Base-by-base conservation (phyloP, 495 filamentous ascomycete species). In the Pyronema omphalodes region DNA sequence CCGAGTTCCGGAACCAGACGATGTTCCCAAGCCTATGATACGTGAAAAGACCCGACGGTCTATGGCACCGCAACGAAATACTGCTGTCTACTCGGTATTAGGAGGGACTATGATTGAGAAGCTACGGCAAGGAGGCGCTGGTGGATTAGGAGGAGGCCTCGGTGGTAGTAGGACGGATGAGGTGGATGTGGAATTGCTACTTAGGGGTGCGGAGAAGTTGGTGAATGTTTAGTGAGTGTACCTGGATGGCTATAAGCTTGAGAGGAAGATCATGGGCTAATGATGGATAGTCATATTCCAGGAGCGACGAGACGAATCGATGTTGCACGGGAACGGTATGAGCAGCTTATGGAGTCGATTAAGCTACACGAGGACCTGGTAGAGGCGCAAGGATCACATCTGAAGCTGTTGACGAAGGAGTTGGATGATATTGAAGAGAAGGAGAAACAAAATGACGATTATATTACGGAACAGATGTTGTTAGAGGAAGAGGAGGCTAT, bases 201-300 rank as follows among this genome's bases (percentile, higher is more conserved):
- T 98, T 14, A 74, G 77, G 51, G 89, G 91, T 1, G 91, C 88
- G 3, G 88, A 96, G 71, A 93, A 88, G 69, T 73, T 98, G 23
- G 87, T 85, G 61, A 74, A 73, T 45, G 87, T 94, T 36, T 98
- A 95, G 76, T 86, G 76, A 56, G 74, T 71, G 9, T 37, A 43
- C 44, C 15, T 17, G 39, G 50, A 40, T 47, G 44, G 9, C 11
- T 47, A 14, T 7, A 52, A 14, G 8, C 41, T 14, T 5, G 15
- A 7, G 23, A 29, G 23, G 23, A 2, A 29, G 15, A 7, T 40
- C 19, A 34, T 33, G 18, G 43, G 17, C 6, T 6, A 46, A 46
- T 50, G 19, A 44, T 37, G 37, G 44, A 11, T 19, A 84, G 81
- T 55, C 82, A 82, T 7, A 80, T 95, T 41, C 74, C 82, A 1